Conservation (phyloP, 345 rosid genomes). For the Rhodamnia rubescens region DNA sequence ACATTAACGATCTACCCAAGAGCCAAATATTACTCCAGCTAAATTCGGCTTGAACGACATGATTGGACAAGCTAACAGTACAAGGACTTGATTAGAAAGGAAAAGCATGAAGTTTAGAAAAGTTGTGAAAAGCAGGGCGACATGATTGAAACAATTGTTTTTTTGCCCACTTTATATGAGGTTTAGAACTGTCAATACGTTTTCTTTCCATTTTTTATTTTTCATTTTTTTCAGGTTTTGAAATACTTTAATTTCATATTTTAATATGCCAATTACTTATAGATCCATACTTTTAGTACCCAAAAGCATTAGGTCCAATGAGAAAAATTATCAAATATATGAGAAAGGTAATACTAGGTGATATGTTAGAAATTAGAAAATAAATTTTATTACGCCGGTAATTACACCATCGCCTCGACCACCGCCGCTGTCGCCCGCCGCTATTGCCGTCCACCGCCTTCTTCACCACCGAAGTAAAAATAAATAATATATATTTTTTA, state of each 20-base stretch:
- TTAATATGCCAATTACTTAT: too few species aligned
- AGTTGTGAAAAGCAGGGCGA: too few species aligned
- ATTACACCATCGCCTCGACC: too few species aligned
- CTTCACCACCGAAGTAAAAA: too few species aligned
- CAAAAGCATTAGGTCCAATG: background rate
- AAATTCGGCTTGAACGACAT: accelerated
- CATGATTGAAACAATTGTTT: too few species aligned
- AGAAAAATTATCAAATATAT: background rate
- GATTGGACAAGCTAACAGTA: background rate
- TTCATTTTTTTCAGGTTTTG: background rate
- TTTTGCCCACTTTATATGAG: background rate
- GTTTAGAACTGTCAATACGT: background rate
- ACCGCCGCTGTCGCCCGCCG: too few species aligned
- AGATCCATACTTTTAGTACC: background rate
- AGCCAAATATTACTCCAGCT: too few species aligned
- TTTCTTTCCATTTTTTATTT: background rate
- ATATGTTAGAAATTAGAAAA: background rate
- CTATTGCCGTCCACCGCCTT: too few species aligned
- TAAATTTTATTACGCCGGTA: too few species aligned
- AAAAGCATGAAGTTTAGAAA: background rate
- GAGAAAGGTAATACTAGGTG: background rate
- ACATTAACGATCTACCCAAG: too few species aligned
- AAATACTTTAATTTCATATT: too few species aligned
- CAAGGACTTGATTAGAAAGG: background rate
- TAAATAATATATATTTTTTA: too few species aligned